Evolutionary conservation across 108 stramenopile species (phyloP).

Genomic region (Pseudonitzschia multiseries): DNA sequence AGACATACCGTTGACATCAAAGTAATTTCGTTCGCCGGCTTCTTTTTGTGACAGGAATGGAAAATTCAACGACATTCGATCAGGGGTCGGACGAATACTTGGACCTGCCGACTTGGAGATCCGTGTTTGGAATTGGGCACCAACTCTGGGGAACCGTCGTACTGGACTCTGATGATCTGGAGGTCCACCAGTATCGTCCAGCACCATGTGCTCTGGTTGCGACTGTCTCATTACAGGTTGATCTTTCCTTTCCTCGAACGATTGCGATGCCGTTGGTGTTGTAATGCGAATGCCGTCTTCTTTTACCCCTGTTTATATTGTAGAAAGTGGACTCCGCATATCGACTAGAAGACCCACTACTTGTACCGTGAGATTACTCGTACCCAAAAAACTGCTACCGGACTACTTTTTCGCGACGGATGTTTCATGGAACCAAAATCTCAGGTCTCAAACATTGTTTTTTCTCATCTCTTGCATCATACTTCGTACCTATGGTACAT

Average conservation of each 20-base stretch:
- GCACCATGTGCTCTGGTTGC: slow-evolving; percentile 3
- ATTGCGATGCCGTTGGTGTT: not conserved
- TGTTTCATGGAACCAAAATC: no score
- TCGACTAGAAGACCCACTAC: no score
- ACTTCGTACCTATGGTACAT: no score
- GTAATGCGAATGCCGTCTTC: not conserved
- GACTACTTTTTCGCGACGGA: no score
- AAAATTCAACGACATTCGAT: slow-evolving; percentile 24
- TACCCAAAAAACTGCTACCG: no score
- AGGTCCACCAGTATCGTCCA: slow-evolving; percentile 1
- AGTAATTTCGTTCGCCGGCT: slow-evolving; percentile 1
- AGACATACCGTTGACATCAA: not conserved
- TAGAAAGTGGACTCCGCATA: no score
- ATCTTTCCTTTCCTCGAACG: not conserved
- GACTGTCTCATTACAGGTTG: slow-evolving; percentile 1
- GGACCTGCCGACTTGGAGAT: slow-evolving; percentile 23
- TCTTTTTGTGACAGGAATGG: slow-evolving; percentile 22
- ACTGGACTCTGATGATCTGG: not conserved
- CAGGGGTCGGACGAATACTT: slow-evolving; percentile 19
- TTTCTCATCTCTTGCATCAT: no score
- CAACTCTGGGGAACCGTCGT: slow-evolving; percentile 32
- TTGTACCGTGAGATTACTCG: no score
- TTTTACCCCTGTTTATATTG: no score
- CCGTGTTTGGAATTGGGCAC: slow-evolving; percentile 34
- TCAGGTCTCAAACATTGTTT: no score